phyloP scores from a whole-genome alignment of 371 early-diverging fungal genomes.

The Rhizomucor miehei region DNA sequence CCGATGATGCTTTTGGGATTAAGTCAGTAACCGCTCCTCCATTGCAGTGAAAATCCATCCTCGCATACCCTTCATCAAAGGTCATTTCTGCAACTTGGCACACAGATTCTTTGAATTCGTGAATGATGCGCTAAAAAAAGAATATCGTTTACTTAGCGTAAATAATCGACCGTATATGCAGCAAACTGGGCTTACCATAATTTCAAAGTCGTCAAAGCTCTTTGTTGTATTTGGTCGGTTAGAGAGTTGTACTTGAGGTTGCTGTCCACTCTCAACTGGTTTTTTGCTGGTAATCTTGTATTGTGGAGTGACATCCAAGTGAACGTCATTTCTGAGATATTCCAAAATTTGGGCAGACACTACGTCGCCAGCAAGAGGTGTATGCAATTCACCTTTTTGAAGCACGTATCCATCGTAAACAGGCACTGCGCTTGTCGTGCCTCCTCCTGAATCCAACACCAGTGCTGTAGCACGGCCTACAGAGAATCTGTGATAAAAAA shows the following conservation, averaged over 20 bases:
- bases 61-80: slow-evolving; percentile 67
- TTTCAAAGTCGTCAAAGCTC: slow-evolving; percentile 69
- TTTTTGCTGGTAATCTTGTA: slow-evolving; percentile 77
- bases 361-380: slow-evolving; percentile 80
- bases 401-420: slow-evolving; percentile 95
- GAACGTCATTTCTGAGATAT: slow-evolving; percentile 53
- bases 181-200: slow-evolving; percentile 38
- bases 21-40: not conserved
- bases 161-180: not conserved
- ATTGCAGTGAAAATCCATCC: not conserved
- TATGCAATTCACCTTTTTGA: slow-evolving; percentile 80
- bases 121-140: slow-evolving; percentile 53
- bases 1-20: slow-evolving; percentile 40
- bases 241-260: slow-evolving; percentile 55
- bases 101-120: slow-evolving; percentile 93
- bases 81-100: slow-evolving; percentile 79
- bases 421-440: slow-evolving; percentile 85
- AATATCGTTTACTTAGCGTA: slow-evolving; percentile 1
- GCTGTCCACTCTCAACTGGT: slow-evolving; percentile 67
- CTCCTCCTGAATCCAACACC: slow-evolving; percentile 91
- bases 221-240: slow-evolving; percentile 59
- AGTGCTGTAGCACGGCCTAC: slow-evolving; percentile 87
- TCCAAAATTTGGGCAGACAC: slow-evolving; percentile 75
- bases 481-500: slow-evolving; percentile 79
- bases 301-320: slow-evolving; percentile 78